phyloP scores from a whole-genome alignment of 345 rosid species.

The Brassica carinata region DNA sequence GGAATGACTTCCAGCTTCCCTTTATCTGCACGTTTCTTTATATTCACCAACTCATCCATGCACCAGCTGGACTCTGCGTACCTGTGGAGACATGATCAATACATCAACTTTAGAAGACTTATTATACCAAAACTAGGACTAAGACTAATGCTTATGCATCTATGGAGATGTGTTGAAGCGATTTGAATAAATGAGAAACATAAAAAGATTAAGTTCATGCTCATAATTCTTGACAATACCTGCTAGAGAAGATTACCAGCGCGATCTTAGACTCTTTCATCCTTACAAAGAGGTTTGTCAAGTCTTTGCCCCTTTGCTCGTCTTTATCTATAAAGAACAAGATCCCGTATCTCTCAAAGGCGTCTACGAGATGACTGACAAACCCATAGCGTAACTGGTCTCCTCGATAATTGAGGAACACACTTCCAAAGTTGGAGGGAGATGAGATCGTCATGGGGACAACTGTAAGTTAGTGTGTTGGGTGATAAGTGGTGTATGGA shows the following conservation, averaged over 20 bases:
- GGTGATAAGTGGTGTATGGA: too few species aligned
- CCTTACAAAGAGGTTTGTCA: neutral
- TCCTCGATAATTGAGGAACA: constrained; percentile 19
- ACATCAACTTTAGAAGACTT: neutral
- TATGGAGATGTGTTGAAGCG: neutral
- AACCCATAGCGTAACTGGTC: neutral
- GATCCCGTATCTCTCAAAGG: neutral
- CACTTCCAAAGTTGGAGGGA: neutral
- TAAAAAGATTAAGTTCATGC: neutral
- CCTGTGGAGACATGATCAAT: neutral
- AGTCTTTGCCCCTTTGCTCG: constrained; percentile 12
- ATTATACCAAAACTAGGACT: neutral
- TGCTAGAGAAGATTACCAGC: neutral
- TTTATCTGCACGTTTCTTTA: neutral
- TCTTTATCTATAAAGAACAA: neutral
- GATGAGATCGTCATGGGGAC: neutral
- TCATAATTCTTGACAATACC: neutral
- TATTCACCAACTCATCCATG: neutral
- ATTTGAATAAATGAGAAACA: neutral
- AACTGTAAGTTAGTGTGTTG: neutral
- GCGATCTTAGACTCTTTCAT: constrained; percentile 10
- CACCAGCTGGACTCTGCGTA: neutral
- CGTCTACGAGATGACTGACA: neutral
- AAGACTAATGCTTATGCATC: neutral
- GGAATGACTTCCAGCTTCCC: neutral